A percentile compares a stretch with the other conserved stretches of the same genome.
Evolutionary conservation across 495 filamentous ascomycete genomes (phyloP).

Genomic region (Aspergillus egyptiacus): DNA sequence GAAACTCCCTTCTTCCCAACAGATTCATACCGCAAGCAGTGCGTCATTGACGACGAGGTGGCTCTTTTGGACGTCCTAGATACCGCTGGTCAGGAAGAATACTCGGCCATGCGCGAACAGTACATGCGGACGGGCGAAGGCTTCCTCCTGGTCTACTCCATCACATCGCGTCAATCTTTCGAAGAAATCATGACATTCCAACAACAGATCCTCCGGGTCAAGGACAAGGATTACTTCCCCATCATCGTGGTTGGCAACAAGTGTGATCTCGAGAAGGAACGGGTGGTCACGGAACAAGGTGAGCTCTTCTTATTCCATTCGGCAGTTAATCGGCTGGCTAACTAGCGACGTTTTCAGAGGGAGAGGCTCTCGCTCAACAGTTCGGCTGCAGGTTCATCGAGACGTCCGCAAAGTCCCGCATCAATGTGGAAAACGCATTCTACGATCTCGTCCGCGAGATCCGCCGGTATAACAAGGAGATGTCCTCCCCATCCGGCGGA

Average conservation of each 20-base stretch:
- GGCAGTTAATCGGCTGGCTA: conserved; percentile 8
- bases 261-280: conserved; percentile 90
- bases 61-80: conserved; percentile 96
- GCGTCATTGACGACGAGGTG: conserved; percentile 95
- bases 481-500: conserved; percentile 69
- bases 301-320: conserved; percentile 24
- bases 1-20: conserved; percentile 13
- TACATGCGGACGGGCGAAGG: conserved; percentile 99
- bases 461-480: conserved; percentile 94
- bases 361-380: conserved; percentile 72
- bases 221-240: conserved; percentile 98
- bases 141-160: conserved; percentile 95
- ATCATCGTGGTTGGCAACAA: conserved; percentile 99
- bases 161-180: conserved; percentile 93
- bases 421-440: conserved; percentile 97
- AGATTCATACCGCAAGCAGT: conserved; percentile 99
- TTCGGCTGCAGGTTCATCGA: conserved; percentile 98
- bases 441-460: conserved; percentile 97
- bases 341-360: conserved; percentile 57
- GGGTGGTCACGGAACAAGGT: conserved; percentile 89
- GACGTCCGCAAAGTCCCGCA: conserved; percentile 95
- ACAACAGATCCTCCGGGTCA: conserved; percentile 96
- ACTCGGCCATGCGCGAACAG: conserved; percentile 98
- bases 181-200: conserved; percentile 98
- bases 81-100: conserved; percentile 97